Base-by-base conservation (phyloP, 2,329 filamentous ascomycete genomes). In the Penicillium sp. region DNA sequence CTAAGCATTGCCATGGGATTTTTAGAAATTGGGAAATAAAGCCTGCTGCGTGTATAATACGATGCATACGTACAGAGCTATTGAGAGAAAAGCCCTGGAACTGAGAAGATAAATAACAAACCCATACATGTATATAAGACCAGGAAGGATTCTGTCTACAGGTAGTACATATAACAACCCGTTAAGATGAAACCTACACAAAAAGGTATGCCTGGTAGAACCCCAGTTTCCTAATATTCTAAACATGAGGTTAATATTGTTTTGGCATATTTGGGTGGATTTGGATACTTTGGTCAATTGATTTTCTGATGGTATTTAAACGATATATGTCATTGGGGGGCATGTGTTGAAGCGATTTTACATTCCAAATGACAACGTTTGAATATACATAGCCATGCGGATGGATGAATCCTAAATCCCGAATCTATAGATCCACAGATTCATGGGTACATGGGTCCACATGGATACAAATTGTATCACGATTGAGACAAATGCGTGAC, bases 1-100 rank as follows among this genome's bases (percentile, higher is more conserved):
- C 39, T 75, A 38, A 70, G 62, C 53, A 31, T 65, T 47, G 72
- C 72, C 3, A 70, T 75, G 73, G 66, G 62, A 27, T 72, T 72
- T 46, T 45, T 75, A 38, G 64, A 70, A 4, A 63, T 72, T 55
- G 68, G 63, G 45, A 61, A 65, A 54, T 64, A 59, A 53, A 15
- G 11, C 5, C 5, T 51, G 3, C 33, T 3, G n/a, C 36, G 23
- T 27, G 16, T 23, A 23, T 43, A 16, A 29, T n/a, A 46, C 19
- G 8, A 36, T 34, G 11, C 11, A 33, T 13, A 33, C 31, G 13
- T 13, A 16, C 2, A 34, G 15, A 34, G 33, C 33, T 16, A 34
- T 34, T 34, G 33, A 7, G 33, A 16, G 33, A 34, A 34, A 16
- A 16, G 1, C 5, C 5, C 3, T 4, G 13, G 33, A 34, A 34